Evolutionary conservation across 768 basidiomycete species (phyloP), one percentile per base, ranked within the genome.

Genomic region (Boletus pseudo-olivaceus): DNA sequence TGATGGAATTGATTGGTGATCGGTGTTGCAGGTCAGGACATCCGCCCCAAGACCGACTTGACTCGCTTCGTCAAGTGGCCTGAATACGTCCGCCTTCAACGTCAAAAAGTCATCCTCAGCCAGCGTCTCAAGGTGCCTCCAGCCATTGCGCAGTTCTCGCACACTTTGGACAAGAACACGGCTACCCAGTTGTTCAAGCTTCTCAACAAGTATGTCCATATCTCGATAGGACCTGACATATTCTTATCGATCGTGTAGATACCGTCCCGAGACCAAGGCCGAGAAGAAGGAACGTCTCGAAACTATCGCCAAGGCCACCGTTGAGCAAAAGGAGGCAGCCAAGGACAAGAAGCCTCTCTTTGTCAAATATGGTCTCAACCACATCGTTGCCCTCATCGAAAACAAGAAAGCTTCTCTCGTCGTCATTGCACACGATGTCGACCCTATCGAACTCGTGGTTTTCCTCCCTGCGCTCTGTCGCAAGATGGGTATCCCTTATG

Each of bases 11-110:
- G 15, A n/a, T 47, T 4, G 19, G 20, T 56, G 19, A 61, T 49
- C 19, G 10, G n/a, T 1, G 23, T 23, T 15, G 1, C 62, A 96
- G 96, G 96, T 68, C 93, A 95, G 77, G 92, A 96, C 75, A 82
- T 98, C 65, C 90, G 88, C 65, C 95, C 88, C 67, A 82, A 81
- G 72, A 83, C 83, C 51, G 96, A 98, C 76, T 76, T 98, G 61
- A 96, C 92, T 54, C 91, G 95, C 72, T 98, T 98, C 78, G 91
- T 98, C 78, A 98, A 97, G 75, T 99, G 96, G 96, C 96, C 96
- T 63, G 93, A 95, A 78, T 98, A 98, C 69, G 85, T 98, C 64
- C 92, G 94, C 69, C 88, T 98, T 43, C 96, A 98, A 71, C 87
- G 96, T 71, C 94, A 98, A 76, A 98, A 98, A 79, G 93, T 98